Conservation (phyloP, 495 filamentous ascomycete genomes). For the Talaromyces borbonicus region DNA sequence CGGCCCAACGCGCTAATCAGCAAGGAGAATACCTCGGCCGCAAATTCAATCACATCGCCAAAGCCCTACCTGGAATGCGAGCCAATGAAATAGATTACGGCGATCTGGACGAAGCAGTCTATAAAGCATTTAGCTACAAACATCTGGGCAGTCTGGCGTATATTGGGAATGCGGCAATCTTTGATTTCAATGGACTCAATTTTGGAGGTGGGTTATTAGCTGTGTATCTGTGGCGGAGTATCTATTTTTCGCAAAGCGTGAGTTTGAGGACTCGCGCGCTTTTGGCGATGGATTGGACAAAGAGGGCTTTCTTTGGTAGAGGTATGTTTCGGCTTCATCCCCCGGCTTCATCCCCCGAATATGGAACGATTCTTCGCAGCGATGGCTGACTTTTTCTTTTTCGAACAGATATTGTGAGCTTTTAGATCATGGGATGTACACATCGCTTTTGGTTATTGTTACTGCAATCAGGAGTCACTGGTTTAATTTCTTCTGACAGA, state of each 20-base stretch:
- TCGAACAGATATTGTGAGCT: conserved; percentile 55
- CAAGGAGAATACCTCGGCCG: conserved; percentile 89
- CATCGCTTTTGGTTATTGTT: background rate
- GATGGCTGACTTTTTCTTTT: conserved; percentile 9
- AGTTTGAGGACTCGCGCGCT: conserved; percentile 81
- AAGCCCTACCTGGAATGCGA: conserved; percentile 61
- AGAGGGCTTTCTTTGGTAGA: conserved; percentile 90
- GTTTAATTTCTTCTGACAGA: no score
- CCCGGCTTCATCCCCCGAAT: no score
- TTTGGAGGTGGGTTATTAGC: conserved; percentile 81
- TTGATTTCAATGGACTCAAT: conserved; percentile 73
- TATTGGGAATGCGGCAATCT: conserved; percentile 91
- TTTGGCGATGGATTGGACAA: conserved; percentile 97
- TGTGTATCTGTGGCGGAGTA: conserved; percentile 92
- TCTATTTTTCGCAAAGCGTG: conserved; percentile 98
- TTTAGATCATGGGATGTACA: conserved; percentile 28
- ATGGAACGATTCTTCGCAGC: no score
- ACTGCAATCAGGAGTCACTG: no score
- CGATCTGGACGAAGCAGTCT: conserved; percentile 84
- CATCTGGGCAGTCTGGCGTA: conserved; percentile 92
- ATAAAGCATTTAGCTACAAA: conserved; percentile 91
- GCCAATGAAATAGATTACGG: conserved; percentile 79
- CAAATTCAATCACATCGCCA: conserved; percentile 89
- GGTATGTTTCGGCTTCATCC: conserved; percentile 47
- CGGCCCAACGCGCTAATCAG: conserved; percentile 95